Conservation (phyloP, 768 basidiomycete species). For the Arthromyces matolae region DNA sequence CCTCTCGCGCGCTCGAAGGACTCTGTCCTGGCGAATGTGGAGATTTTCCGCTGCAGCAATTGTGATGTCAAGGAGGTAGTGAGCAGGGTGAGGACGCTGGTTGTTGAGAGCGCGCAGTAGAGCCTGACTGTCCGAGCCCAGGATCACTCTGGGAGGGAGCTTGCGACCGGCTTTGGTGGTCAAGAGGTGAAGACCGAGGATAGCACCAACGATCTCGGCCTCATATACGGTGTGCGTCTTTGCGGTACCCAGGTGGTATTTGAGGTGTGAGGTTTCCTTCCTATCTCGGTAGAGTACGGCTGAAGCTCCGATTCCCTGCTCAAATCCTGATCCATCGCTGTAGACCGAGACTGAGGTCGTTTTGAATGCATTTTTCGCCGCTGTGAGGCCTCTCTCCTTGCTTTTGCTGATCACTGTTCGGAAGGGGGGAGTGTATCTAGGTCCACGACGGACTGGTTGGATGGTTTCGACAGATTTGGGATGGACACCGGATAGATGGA, state of each 20-base stretch:
- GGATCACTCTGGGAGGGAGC: not conserved
- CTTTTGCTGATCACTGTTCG: not conserved
- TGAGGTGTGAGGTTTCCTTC: not conserved
- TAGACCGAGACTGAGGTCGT: slow-evolving; percentile 1
- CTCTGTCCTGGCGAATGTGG: not conserved
- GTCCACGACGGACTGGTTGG: not conserved
- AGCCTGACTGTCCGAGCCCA: slow-evolving; percentile 8
- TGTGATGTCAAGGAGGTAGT: slow-evolving; percentile 6
- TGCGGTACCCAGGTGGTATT: not conserved
- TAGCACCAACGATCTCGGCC: not conserved
- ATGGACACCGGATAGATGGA: not conserved
- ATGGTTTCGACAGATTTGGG: slow-evolving; percentile 2
- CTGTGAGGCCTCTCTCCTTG: not conserved
- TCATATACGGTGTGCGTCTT: slow-evolving; percentile 2
- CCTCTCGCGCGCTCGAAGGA: not conserved
- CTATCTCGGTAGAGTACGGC: slow-evolving; percentile 1
- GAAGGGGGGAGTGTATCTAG: slow-evolving; percentile 8
- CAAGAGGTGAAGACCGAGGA: not conserved
- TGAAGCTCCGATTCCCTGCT: slow-evolving; percentile 6
- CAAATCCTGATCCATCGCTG: slow-evolving; percentile 9
- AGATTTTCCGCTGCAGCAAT: not conserved
- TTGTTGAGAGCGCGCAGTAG: slow-evolving; percentile 4
- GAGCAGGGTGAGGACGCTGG: slow-evolving; percentile 6
- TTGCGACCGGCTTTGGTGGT: slow-evolving; percentile 11
- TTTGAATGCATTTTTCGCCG: not conserved